A percentile compares a stretch with the other conserved stretches of the same genome.
Evolutionary conservation across 2,329 filamentous ascomycete genomes (phyloP).

Genomic region (Phyllosticta capitalensis): DNA sequence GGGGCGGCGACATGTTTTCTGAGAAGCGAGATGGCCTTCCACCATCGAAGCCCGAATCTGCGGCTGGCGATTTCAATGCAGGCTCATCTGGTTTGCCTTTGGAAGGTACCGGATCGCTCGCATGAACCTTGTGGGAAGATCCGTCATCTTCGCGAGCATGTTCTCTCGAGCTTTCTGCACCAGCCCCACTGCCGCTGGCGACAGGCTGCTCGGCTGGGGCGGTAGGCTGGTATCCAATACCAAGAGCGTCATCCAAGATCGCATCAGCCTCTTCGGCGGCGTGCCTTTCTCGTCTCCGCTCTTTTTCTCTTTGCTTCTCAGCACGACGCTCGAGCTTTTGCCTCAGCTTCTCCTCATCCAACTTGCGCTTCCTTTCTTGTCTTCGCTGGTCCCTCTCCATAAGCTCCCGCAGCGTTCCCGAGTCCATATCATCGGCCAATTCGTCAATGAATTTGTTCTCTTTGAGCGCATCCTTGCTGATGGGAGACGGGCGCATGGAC

Average conservation of each 20-base stretch:
- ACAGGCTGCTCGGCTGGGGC: slow-evolving; percentile 32
- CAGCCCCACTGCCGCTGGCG: not conserved
- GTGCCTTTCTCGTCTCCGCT: slow-evolving; percentile 46
- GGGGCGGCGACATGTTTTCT: slow-evolving; percentile 11
- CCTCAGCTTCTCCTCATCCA: slow-evolving; percentile 58
- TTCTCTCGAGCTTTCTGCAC: not conserved
- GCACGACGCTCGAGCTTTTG: slow-evolving; percentile 55
- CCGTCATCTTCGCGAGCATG: not conserved
- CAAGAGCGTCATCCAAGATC: slow-evolving; percentile 23
- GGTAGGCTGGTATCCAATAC: slow-evolving; percentile 43
- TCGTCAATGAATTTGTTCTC: slow-evolving; percentile 52
- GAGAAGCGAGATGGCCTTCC: not conserved
- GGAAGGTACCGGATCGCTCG: not conserved
- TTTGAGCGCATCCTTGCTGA: slow-evolving; percentile 45
- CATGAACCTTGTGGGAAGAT: not conserved
- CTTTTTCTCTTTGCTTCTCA: slow-evolving; percentile 51
- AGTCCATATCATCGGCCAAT: slow-evolving; percentile 76
- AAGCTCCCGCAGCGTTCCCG: slow-evolving; percentile 72
- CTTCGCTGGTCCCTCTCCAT: slow-evolving; percentile 83
- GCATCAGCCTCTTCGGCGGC: slow-evolving; percentile 35
- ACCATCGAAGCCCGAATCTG: not conserved
- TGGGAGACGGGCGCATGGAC: slow-evolving; percentile 43
- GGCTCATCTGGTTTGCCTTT: not conserved
- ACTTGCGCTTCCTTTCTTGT: slow-evolving; percentile 61
- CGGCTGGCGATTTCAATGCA: not conserved